Percentiles rank a stretch among this genome's conserved stretches.
phyloP scores from a whole-genome alignment of 306 rosid genomes.

The Corylus heterophylla region DNA sequence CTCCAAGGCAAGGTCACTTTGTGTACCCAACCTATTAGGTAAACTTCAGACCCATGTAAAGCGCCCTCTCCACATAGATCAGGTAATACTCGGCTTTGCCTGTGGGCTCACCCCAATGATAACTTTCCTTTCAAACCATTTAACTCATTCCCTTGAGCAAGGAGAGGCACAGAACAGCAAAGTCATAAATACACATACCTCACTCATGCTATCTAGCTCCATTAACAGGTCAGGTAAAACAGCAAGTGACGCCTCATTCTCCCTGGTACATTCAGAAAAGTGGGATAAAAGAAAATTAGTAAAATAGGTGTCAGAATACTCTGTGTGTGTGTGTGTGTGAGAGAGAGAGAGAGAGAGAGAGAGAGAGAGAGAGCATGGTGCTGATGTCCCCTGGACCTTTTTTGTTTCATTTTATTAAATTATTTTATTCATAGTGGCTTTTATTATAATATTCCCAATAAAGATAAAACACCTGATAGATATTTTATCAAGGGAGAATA shows the following conservation, averaged over 20 bases:
- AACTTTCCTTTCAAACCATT: background rate
- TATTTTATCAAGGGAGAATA: background rate
- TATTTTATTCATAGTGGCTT: background rate
- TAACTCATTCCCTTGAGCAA: conserved; percentile 11
- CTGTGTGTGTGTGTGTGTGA: background rate
- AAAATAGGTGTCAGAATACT: conserved; percentile 12
- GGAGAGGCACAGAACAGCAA: conserved; percentile 11
- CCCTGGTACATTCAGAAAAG: conserved; percentile 51
- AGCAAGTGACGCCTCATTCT: conserved; percentile 98
- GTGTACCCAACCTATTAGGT: too few relatives aligned
- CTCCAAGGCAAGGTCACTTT: too few relatives aligned
- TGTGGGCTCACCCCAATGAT: too few relatives aligned
- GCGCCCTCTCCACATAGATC: too few relatives aligned
- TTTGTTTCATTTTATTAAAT: background rate
- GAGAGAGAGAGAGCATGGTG: background rate
- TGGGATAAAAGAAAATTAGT: conserved; percentile 4
- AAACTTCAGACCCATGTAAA: too few relatives aligned
- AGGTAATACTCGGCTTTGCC: too few relatives aligned
- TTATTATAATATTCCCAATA: background rate
- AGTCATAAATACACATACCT: conserved; percentile 52
- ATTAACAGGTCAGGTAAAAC: conserved; percentile 86
- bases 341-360: background rate
- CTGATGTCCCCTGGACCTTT: background rate
- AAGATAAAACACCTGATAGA: background rate
- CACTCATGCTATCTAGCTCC: conserved; percentile 91